Evolutionary conservation across 306 rosid genomes (phyloP).

Genomic region (Acacia melanoxylon): DNA sequence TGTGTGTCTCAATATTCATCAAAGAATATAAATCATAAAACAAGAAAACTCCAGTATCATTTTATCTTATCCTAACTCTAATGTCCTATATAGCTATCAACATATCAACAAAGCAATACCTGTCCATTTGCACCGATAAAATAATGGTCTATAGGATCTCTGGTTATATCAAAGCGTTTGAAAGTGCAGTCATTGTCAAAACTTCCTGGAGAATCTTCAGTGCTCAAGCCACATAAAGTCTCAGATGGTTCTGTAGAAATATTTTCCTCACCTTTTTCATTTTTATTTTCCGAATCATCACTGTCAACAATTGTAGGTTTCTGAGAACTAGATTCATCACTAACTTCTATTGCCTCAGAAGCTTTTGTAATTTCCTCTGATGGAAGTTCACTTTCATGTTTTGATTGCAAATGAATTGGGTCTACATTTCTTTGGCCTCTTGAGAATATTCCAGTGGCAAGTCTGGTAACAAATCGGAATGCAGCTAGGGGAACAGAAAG

Average conservation of each 20-base stretch:
- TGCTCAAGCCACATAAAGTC: conserved; percentile 43
- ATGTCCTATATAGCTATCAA: neutral
- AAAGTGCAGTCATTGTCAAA: conserved; percentile 51
- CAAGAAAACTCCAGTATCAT: conserved; percentile 18
- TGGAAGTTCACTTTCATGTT: conserved; percentile 45
- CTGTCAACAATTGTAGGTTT: conserved; percentile 38
- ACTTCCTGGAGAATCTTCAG: conserved; percentile 51
- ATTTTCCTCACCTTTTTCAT: conserved; percentile 42
- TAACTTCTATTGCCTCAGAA: conserved; percentile 37
- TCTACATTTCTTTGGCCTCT: conserved; percentile 66
- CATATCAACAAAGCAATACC: conserved; percentile 50
- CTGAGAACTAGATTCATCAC: conserved; percentile 57
- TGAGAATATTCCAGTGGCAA: conserved; percentile 91
- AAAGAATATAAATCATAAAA: conserved; percentile 7
- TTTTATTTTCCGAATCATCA: conserved; percentile 37
- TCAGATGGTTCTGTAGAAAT: conserved; percentile 42
- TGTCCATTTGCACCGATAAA: conserved; percentile 79
- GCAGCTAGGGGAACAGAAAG: conserved; percentile 93
- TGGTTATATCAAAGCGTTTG: conserved; percentile 85
- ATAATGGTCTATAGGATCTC: conserved; percentile 86
- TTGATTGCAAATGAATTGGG: conserved; percentile 47
- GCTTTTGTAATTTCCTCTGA: conserved; percentile 36
- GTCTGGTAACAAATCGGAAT: conserved; percentile 72
- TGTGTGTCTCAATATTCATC: neutral
- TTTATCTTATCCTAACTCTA: conserved; percentile 18